Conservation (phyloP, 2,329 filamentous ascomycete species). For the Thermochaetoides dissita region DNA sequence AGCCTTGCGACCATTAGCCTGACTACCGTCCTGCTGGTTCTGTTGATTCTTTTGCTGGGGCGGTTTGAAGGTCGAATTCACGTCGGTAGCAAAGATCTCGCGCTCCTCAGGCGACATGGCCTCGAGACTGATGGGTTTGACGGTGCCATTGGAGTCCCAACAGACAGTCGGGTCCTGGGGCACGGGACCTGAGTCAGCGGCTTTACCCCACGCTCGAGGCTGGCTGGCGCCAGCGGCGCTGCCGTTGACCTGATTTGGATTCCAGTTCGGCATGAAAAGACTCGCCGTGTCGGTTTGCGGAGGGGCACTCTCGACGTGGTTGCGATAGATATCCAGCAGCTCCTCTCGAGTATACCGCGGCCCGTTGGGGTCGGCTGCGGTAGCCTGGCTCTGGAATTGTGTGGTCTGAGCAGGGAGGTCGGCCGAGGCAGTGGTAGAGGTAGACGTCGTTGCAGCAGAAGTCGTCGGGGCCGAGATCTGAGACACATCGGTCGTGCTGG, state of each 20-base stretch:
- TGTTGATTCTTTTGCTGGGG: constrained; percentile 60
- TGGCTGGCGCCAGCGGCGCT: constrained; percentile 18
- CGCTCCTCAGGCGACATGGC: constrained; percentile 53
- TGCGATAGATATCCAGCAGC: constrained; percentile 58
- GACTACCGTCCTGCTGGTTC: constrained; percentile 36
- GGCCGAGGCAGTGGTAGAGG: neutral
- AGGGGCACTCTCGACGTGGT: constrained; percentile 30
- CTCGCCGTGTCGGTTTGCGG: constrained; percentile 41
- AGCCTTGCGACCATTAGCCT: constrained; percentile 57
- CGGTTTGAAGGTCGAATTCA: constrained; percentile 88
- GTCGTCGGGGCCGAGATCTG: constrained; percentile 4
- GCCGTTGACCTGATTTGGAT: constrained; percentile 58
- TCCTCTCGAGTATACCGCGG: constrained; percentile 66
- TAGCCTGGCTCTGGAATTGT: constrained; percentile 6
- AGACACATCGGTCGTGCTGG: constrained; percentile 11
- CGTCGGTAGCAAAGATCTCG: constrained; percentile 65
- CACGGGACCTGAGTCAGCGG: constrained; percentile 51
- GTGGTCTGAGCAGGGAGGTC: constrained; percentile 12
- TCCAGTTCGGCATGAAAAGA: constrained; percentile 66
- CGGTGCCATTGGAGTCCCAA: constrained; percentile 64
- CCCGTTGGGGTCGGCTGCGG: constrained; percentile 26
- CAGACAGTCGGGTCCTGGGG: constrained; percentile 79
- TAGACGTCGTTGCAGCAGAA: too few species aligned
- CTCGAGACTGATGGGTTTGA: constrained; percentile 57
- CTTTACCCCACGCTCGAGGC: constrained; percentile 62